A percentile compares a stretch with the other conserved stretches of the same genome.
These are phyloP conservation scores for Vigna hirtella DNA, from an alignment of 306 rosid species.

Conservation along the genomic window DNA sequence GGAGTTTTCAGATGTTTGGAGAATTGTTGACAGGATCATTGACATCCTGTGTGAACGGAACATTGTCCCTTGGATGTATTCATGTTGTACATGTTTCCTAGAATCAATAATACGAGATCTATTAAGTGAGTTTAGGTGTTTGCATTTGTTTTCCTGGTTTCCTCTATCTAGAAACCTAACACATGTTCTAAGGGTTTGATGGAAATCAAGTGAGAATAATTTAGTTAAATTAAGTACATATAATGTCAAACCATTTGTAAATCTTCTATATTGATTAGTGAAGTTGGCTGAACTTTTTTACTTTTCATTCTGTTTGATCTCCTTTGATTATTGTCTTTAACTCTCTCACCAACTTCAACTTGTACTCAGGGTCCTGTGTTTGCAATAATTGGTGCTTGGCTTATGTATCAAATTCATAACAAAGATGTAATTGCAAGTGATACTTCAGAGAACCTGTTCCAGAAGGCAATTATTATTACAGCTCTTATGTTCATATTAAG, in stretches of 20 bases:
- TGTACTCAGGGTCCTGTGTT: conserved; percentile 81
- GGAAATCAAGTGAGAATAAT: conserved; percentile 12
- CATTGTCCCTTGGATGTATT: no score
- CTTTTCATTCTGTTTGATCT: neutral
- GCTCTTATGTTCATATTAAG: conserved; percentile 65
- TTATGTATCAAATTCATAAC: conserved; percentile 74
- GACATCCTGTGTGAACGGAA: no score
- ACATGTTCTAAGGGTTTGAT: neutral
- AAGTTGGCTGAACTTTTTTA: neutral
- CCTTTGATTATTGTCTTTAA: neutral
- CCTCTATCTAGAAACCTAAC: no score
- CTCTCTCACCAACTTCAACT: conserved; percentile 16
- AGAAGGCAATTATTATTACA: conserved; percentile 74
- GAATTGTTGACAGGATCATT: no score
- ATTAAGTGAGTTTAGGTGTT: no score
- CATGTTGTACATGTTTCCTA: no score
- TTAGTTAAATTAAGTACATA: neutral
- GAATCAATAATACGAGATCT: no score
- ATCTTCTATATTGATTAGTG: neutral
- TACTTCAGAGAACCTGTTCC: conserved; percentile 65
- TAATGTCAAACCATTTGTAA: neutral
- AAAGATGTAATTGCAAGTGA: conserved; percentile 61
- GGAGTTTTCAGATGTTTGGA: no score
- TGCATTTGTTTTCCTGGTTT: no score
- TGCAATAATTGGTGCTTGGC: conserved; percentile 97